Base-by-base conservation (phyloP, 2,329 filamentous ascomycete species). In the Stromatinia cepivora region DNA sequence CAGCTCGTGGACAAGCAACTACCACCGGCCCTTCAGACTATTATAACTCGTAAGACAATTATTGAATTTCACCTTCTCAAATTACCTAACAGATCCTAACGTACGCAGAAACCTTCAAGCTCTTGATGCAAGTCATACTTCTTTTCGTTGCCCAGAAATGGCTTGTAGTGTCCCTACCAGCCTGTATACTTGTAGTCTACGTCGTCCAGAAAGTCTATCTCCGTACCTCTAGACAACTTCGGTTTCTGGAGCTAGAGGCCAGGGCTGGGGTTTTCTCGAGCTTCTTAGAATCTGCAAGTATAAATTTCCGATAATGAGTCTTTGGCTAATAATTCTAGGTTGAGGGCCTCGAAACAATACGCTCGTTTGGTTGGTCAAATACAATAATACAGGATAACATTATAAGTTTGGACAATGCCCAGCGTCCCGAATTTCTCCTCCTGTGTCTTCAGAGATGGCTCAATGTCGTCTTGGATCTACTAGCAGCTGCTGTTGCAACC, bases 241-340 rank as follows among this genome's bases (percentile, higher is more conserved):
- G 87, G 61, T 81, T 88, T 28, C 76, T 90, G 17, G 87, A 90
- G 58, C 81, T 90, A 0, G 88, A 90, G 75, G 82, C 85, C 1
- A 88, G 89, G 72, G 84, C 84, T 0, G 87, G 87, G 0, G 78
- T 89, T 0, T 72, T 65, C 54, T 79, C 79, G 0, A 78, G 74
- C 57, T 79, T 83, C 28, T 68, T 83, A 5, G 81, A 84, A 72
- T 79, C 81, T 0, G 78, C 52, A 67, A 28, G 53, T 50, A 28
- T 57, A 3, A 22, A 25, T 25, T 71, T 61, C 15, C 7, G 0
- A n/a, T 22, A 17, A 9, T n/a, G 0, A 42, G 15, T 66, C 1
- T 52, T n/a, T 64, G 8, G 4, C 39, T 74, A 46, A 54, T 0
- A 42, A 7, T 9, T 31, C 1, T 5, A 67, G 45, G 7, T 88